Conservation (phyloP, 225 moss, liverwort and hornwort genomes). For the Neckera pumila region DNA sequence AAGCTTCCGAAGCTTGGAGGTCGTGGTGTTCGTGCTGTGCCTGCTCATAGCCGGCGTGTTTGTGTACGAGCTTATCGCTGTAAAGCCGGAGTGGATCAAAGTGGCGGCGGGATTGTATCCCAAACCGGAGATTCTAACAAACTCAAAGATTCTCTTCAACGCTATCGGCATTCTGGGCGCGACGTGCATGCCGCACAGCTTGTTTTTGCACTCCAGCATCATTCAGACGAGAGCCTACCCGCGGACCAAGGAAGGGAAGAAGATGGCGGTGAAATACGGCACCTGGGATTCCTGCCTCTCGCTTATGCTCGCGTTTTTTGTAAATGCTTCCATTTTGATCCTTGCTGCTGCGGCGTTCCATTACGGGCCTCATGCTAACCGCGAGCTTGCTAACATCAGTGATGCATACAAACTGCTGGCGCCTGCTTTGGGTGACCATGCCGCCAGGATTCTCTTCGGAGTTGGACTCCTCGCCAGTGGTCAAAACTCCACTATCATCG, state of each 20-base stretch:
- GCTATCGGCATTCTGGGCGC: constrained; percentile 86
- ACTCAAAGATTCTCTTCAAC: constrained; percentile 43
- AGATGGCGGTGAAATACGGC: constrained; percentile 69
- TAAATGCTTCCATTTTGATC: constrained; percentile 72
- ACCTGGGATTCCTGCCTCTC: constrained; percentile 72
- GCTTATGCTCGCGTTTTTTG: constrained; percentile 80
- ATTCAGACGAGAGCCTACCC: constrained; percentile 86
- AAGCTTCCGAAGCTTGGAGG: constrained; percentile 72
- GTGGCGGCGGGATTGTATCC: constrained; percentile 57
- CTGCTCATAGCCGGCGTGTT: constrained; percentile 63
- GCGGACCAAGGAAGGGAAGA: constrained; percentile 73
- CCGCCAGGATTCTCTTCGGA: constrained; percentile 66
- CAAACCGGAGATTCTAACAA: constrained; percentile 38
- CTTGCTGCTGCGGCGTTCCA: constrained; percentile 80
- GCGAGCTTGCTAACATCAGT: constrained; percentile 53
- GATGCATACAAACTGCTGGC: constrained; percentile 71
- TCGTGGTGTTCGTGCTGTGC: constrained; percentile 51
- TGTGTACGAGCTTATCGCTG: constrained; percentile 70
- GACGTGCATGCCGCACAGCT: constrained; percentile 89
- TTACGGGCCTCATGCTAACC: constrained; percentile 43
- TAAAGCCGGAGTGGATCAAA: constrained; percentile 65
- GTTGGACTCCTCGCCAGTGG: constrained; percentile 75
- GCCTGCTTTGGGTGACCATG: constrained; percentile 59
- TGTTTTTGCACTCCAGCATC: constrained; percentile 88
- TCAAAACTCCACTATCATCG: constrained; percentile 87